phyloP scores from a whole-genome alignment of 2,329 filamentous ascomycete genomes.

The Pseudofabraea citricarpa region DNA sequence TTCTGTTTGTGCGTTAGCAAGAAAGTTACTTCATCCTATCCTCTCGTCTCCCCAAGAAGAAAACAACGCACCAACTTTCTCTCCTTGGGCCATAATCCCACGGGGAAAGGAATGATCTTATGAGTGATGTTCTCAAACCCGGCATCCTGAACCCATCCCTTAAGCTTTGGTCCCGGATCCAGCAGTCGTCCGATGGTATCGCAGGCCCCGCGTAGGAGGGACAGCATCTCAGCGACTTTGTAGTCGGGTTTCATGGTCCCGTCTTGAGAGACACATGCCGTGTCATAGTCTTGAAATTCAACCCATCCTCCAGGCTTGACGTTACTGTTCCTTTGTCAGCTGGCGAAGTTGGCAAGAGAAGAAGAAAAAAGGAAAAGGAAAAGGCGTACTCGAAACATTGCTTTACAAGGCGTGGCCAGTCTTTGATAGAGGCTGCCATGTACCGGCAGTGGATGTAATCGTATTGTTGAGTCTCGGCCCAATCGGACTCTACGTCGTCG shows the following conservation, averaged over 20 bases:
- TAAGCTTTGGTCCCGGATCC: conserved; percentile 7
- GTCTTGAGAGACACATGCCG: conserved; percentile 4
- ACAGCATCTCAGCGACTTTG: background rate
- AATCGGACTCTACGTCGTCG: conserved; percentile 25
- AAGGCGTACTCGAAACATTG: background rate
- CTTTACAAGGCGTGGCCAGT: conserved; percentile 3
- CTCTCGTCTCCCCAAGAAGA: too few species aligned
- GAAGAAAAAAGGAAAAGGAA: background rate
- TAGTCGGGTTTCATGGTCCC: conserved; percentile 2
- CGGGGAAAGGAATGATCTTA: conserved; percentile 11
- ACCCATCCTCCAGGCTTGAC: conserved; percentile 6
- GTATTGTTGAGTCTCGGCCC: conserved; percentile 19
- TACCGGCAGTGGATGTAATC: conserved; percentile 13
- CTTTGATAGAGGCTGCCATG: conserved; percentile 3
- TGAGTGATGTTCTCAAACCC: conserved; percentile 17
- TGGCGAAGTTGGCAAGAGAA: too few species aligned
- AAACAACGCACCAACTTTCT: conserved; percentile 1
- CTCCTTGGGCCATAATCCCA: conserved; percentile 9
- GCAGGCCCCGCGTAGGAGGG: conserved; percentile 32
- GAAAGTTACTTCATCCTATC: too few species aligned
- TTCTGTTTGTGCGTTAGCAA: background rate
- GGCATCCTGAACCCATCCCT: conserved; percentile 21
- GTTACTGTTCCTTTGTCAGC: too few species aligned
- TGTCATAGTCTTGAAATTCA: conserved; percentile 5
- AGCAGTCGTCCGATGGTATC: conserved; percentile 24